Conservation (phyloP, 106 monocot genomes). For the Xerophyta viscosa region DNA sequence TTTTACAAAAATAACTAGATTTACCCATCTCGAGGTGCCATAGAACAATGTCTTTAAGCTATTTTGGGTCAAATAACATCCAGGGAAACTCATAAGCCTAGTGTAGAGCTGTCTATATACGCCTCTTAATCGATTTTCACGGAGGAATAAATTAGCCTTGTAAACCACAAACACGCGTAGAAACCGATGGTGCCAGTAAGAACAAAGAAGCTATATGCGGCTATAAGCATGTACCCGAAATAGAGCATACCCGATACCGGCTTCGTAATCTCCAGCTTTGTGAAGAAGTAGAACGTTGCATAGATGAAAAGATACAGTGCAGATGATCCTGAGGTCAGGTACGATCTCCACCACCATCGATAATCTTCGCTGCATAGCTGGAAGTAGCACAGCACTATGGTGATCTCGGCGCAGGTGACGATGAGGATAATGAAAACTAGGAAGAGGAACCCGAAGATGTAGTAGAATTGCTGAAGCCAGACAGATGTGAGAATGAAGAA, state of each 20-base stretch:
- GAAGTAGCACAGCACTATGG: constrained; percentile 46
- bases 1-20: too few relatives aligned
- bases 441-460: constrained; percentile 42
- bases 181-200: constrained; percentile 27
- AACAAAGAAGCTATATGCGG: constrained; percentile 39
- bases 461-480: constrained; percentile 48
- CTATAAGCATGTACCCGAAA: constrained; percentile 50
- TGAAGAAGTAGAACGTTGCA: constrained; percentile 46
- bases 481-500: constrained; percentile 50
- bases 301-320: constrained; percentile 42
- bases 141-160: constrained; percentile 40
- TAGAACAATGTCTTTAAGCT: too few relatives aligned
- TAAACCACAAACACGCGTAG: constrained; percentile 37
- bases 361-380: constrained; percentile 51
- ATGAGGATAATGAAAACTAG: constrained; percentile 44
- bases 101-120: too few relatives aligned
- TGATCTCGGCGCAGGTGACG: constrained; percentile 45
- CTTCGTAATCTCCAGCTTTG: constrained; percentile 43
- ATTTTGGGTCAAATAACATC: too few relatives aligned
- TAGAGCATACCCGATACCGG: constrained; percentile 26
- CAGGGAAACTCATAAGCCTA: neutral
- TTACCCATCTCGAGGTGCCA: too few relatives aligned
- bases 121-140: constrained; percentile 44
- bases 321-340: constrained; percentile 40
- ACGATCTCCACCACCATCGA: constrained; percentile 46